Percentiles rank a stretch among this genome's conserved stretches.
These are phyloP conservation scores for Naegleria fowleri DNA, from an alignment of 208 protist genomes.

Conservation along the genomic window DNA sequence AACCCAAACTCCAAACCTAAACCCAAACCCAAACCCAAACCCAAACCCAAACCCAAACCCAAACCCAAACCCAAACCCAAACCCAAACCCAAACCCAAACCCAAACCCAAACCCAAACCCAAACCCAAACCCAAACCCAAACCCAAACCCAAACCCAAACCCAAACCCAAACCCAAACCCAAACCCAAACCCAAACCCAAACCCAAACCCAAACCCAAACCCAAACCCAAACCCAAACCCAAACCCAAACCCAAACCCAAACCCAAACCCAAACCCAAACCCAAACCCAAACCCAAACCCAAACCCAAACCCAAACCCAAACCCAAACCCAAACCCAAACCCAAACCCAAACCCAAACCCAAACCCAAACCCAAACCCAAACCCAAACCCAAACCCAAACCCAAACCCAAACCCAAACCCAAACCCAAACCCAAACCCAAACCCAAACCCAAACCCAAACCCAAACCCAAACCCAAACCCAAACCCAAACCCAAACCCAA, in stretches of 20 bases:
- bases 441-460: not conserved
- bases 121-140: not conserved
- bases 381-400: not conserved
- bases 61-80: not conserved
- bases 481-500: not conserved
- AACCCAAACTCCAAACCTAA: not conserved
- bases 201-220: not conserved
- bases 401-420: not conserved
- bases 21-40: not conserved
- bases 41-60: not conserved
- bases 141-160: not conserved
- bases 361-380: not conserved
- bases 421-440: not conserved
- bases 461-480: not conserved
- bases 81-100: not conserved
- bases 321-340: not conserved
- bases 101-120: not conserved
- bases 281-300: not conserved
- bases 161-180: not conserved
- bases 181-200: not conserved
- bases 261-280: not conserved
- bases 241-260: not conserved
- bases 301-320: not conserved
- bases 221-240: not conserved
- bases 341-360: not conserved